Conservation (phyloP, 73 alveolate genomes). For the Paramecium tetraurelia region DNA sequence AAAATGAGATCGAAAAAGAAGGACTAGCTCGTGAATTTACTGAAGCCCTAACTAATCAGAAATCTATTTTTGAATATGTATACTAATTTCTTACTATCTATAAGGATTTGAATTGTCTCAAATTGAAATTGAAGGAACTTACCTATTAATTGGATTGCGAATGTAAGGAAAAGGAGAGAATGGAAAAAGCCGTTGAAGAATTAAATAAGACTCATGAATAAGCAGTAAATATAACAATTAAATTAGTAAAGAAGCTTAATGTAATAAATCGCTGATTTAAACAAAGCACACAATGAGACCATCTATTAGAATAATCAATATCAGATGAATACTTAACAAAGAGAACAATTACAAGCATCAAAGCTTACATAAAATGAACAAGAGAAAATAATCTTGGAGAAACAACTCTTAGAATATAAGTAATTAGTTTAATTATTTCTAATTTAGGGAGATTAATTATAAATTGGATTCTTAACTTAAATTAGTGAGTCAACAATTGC, state of each 20-base stretch:
- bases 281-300: conserved; percentile 19
- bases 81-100: neutral
- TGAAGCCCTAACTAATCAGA: neutral
- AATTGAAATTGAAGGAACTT: neutral
- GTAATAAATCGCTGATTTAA: neutral
- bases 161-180: neutral
- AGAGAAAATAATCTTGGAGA: neutral
- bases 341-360: neutral
- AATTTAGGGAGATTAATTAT: neutral
- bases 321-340: neutral
- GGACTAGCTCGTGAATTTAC: neutral
- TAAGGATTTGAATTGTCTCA: neutral
- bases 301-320: neutral
- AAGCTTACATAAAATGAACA: neutral
- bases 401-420: neutral
- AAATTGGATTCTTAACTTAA: neutral
- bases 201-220: neutral
- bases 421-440: neutral
- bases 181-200: neutral
- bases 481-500: neutral
- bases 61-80: conserved; percentile 9
- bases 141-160: conserved; percentile 1
- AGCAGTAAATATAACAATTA: neutral
- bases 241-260: conserved; percentile 38
- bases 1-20: neutral